Conservation (phyloP, 192 early-diverging fungal genomes). For the Backusella australiensis region DNA sequence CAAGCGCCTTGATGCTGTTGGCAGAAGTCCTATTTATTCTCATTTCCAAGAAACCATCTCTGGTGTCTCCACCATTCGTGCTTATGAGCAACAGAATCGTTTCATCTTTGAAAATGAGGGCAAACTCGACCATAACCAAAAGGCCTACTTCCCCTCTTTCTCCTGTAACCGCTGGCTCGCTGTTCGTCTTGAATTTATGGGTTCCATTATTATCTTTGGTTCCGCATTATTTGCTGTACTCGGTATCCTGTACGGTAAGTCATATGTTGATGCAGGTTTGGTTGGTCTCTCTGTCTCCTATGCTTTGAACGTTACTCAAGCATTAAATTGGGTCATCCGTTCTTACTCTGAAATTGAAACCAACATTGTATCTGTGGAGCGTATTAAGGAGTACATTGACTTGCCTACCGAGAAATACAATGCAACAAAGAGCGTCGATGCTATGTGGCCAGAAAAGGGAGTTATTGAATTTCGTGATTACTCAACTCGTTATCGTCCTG, state of each 20-base stretch:
- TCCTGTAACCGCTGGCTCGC: slow-evolving; percentile 68
- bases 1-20: slow-evolving; percentile 80
- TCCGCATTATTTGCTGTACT: slow-evolving; percentile 75
- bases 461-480: slow-evolving; percentile 74
- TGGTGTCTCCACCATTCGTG: slow-evolving; percentile 67
- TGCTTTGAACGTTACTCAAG: slow-evolving; percentile 74
- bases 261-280: slow-evolving; percentile 63
- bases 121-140: slow-evolving; percentile 76
- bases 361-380: slow-evolving; percentile 73
- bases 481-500: slow-evolving; percentile 80
- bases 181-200: slow-evolving; percentile 78
- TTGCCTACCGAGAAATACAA: slow-evolving; percentile 78
- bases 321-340: slow-evolving; percentile 88
- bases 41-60: slow-evolving; percentile 65
- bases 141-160: slow-evolving; percentile 78
- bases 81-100: slow-evolving; percentile 61
- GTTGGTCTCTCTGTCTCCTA: slow-evolving; percentile 66
- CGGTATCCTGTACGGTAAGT: slow-evolving; percentile 49
- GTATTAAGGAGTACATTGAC: slow-evolving; percentile 81
- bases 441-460: slow-evolving; percentile 79
- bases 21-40: slow-evolving; percentile 82
- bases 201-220: slow-evolving; percentile 78
- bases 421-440: slow-evolving; percentile 56
- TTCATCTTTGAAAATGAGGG: slow-evolving; percentile 71
- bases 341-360: slow-evolving; percentile 85